These are phyloP conservation scores for Ilyonectria mors-panacis DNA, from an alignment of 2,329 filamentous ascomycete species.

Conservation along the genomic window DNA sequence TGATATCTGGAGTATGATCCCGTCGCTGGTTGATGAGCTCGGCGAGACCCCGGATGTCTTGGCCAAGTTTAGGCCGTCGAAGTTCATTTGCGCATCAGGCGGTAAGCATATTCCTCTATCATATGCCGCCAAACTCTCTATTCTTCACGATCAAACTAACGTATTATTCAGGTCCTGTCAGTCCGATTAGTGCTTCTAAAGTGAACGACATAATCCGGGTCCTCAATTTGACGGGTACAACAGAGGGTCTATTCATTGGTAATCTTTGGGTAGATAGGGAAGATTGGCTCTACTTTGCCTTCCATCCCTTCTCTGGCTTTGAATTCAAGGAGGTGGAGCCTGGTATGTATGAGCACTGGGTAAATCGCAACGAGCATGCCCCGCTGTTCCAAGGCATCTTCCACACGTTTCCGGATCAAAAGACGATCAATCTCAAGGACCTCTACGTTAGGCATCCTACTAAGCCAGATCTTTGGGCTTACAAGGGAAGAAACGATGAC, in stretches of 20 bases:
- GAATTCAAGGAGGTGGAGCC: slow-evolving; percentile 52
- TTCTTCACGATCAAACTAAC: not conserved
- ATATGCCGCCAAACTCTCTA: not conserved
- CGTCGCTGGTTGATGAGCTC: slow-evolving; percentile 54
- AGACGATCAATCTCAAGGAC: slow-evolving; percentile 51
- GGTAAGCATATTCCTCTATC: slow-evolving; percentile 27
- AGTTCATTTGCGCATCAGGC: slow-evolving; percentile 56
- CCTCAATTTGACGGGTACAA: slow-evolving; percentile 53
- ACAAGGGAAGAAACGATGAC: slow-evolving; percentile 50
- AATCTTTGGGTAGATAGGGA: slow-evolving; percentile 47
- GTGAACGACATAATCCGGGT: slow-evolving; percentile 52
- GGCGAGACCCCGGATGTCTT: slow-evolving; percentile 51
- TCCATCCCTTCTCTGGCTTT: slow-evolving; percentile 54
- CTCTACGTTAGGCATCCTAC: slow-evolving; percentile 48
- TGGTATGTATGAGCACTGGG: slow-evolving; percentile 52
- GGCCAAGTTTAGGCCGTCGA: slow-evolving; percentile 49
- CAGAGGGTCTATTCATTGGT: slow-evolving; percentile 54
- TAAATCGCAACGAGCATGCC: slow-evolving; percentile 50
- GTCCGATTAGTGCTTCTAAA: slow-evolving; percentile 45
- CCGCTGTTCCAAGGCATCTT: slow-evolving; percentile 52
- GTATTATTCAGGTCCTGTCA: slow-evolving; percentile 44
- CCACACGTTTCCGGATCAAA: slow-evolving; percentile 49
- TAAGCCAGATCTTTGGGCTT: slow-evolving; percentile 50
- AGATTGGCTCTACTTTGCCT: slow-evolving; percentile 53
- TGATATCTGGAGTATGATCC: slow-evolving; percentile 57